Conservation (phyloP, 306 rosid species). For the Sicyos edulis region DNA sequence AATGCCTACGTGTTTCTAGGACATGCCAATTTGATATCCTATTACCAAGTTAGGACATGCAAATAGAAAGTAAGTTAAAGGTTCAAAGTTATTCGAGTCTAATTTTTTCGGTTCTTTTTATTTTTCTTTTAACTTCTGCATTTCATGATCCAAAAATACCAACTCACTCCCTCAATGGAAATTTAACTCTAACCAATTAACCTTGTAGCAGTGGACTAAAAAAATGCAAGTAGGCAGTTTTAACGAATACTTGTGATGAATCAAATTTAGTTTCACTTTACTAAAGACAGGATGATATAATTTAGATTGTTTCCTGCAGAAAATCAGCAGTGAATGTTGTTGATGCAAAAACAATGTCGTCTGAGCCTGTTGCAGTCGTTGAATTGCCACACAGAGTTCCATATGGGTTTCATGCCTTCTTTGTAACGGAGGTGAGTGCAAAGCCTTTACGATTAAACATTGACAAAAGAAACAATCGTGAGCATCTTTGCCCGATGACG, state of each 20-base stretch:
- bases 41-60: too few relatives aligned
- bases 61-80: too few relatives aligned
- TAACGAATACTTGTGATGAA: neutral
- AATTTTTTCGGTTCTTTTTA: neutral
- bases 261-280: neutral
- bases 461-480: neutral
- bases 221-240: neutral
- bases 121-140: neutral
- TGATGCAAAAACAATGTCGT: slow-evolving; percentile 84
- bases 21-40: too few relatives aligned
- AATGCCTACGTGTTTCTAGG: too few relatives aligned
- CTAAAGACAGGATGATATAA: neutral
- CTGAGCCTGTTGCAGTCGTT: slow-evolving; percentile 77
- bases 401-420: slow-evolving; percentile 87
- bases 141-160: neutral
- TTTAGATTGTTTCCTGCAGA: slow-evolving; percentile 35
- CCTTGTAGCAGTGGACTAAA: neutral
- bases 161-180: neutral
- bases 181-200: neutral
- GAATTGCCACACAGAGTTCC: slow-evolving; percentile 87
- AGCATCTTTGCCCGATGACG: neutral
- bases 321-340: slow-evolving; percentile 61
- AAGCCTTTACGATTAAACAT: too few relatives aligned
- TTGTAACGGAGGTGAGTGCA: slow-evolving; percentile 79
- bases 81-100: neutral